Evolutionary conservation across 176 grass and related monocot species (phyloP), one percentile per base, ranked within the genome.

Genomic region (Bromus sterilis): DNA sequence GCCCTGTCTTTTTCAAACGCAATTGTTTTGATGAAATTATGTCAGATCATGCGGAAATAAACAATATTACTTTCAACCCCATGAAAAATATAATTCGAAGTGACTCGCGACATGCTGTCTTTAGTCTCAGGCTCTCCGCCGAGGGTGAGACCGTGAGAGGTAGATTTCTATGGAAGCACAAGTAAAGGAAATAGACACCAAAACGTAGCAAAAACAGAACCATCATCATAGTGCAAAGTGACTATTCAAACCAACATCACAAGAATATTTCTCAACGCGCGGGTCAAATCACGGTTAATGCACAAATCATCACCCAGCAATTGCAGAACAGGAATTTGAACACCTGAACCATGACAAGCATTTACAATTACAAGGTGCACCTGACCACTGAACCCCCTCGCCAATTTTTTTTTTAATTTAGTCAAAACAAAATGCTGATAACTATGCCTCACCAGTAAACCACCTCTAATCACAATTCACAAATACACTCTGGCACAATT

Each of bases 371-470:
- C 81, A 44, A 21, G 87, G 37, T 18, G 35, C 71, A 35, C 66
- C 21, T 63, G 66, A 86, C 33, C 49, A 53, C 61, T 35, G 56
- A 75, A 67, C 76, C 86, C 75, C 29, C 80, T 49, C 70, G 49
- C 70, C 70, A 73, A 55, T n/a, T n/a, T n/a, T n/a, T n/a, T n/a
- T n/a, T n/a, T n/a, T 88, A 84, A 84, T 84, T 70, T 83, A 78
- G 75, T 68, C 81, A 75, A 48, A 59, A 56, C 49, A 80, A 80
- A 80, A 85, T 80, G 77, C 70, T 43, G 80, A 30, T 25, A 70
- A 89, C 39, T 49, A 70, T 81, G 82, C 33, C 72, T 68, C 33
- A 78, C 66, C 79, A 82, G 42, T 69, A 83, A n/a, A 76, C 33
- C 76, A 84, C 76, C 37, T 33, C 76, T 78, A 84, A 80, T 84